Base-by-base conservation (phyloP, 169 alveolate species). In the Plasmodium vivax region DNA sequence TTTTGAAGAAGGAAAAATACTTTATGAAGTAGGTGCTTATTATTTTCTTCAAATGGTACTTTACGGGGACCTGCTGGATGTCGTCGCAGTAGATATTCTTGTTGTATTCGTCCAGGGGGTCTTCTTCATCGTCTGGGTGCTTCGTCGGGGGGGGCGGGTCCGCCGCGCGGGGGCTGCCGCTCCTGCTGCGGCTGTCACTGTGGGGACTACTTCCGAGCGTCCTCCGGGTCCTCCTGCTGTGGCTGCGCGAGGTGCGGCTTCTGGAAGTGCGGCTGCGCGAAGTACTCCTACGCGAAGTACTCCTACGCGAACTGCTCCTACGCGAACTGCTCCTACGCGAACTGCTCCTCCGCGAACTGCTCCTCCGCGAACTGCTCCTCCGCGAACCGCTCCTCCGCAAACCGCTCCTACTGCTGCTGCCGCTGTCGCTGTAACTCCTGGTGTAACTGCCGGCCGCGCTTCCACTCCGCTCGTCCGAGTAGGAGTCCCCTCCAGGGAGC, bases 51-150 rank as follows among this genome's bases (percentile, higher is more conserved):
- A 92, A 72, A 92, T 81, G 58, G 72, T 45, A 92, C 6, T 92
- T 82, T 1, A 92, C 75, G 1, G 92, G 95, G 34, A 82, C 34
- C 19, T 82, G 82, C 34, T 90, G 83, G 9, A 82, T 3, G 75
- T 81, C 85, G 56, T 92, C 95, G 47, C 92, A 92, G 71, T 92
- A 92, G 1, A 92, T 92, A 62, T 92, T 92, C 41, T 81, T 81
- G 27, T 82, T 82, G 56, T 82, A 51, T 19, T 82, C 85, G 38
- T 71, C 27, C 23, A 72, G 23, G 41, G 30, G 1, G 62, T 41
- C 62, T 27, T 74, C 45, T 14, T 36, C 19, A 23, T 85, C 81
- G 34, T 85, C 41, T 32, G 47, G 56, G 10, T 82, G 23, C 12
- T 79, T 10, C 72, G 23, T 58, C 30, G 6, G 10, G 14, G 19